phyloP scores from a whole-genome alignment of 202 grass and related monocot species.

The Setaria italica region DNA sequence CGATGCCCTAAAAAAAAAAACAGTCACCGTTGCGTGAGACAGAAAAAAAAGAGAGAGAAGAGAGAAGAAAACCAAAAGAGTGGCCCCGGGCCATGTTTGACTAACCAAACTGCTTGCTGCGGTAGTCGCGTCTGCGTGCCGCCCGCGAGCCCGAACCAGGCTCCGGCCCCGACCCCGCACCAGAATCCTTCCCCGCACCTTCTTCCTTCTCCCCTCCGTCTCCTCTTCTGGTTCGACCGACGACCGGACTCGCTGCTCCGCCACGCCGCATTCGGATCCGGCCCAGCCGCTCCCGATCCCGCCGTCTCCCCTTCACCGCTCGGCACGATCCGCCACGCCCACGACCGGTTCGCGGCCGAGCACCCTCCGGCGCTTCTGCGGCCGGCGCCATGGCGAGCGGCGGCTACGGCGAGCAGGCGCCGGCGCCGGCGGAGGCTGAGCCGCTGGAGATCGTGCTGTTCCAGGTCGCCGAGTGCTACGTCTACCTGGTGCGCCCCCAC shows the following conservation, averaged over 20 bases:
- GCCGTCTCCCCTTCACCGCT: not conserved
- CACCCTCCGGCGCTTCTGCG: constrained; percentile 14
- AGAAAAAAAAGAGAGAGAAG: too few species aligned
- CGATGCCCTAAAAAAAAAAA: too few species aligned
- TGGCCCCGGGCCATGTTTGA: not conserved
- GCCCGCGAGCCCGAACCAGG: not conserved
- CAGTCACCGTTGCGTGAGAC: too few species aligned
- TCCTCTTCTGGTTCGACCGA: not conserved
- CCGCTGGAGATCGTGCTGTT: constrained; percentile 89
- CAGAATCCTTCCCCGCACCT: not conserved
- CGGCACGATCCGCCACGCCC: not conserved
- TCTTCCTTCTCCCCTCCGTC: not conserved
- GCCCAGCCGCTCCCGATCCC: not conserved
- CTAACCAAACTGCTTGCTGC: not conserved
- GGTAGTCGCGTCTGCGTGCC: not conserved
- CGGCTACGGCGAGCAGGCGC: constrained; percentile 30
- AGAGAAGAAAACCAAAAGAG: too few species aligned
- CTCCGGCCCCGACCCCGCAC: not conserved
- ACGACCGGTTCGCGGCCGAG: not conserved
- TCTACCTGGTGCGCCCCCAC: constrained; percentile 79
- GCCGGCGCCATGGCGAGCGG: constrained; percentile 46
- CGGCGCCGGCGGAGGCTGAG: constrained; percentile 51
- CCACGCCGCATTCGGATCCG: constrained; percentile 29
- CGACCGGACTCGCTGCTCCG: not conserved
- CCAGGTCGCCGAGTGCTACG: constrained; percentile 92